Conservation (phyloP, 306 rosid species). For the Sechiopsis laciniata region DNA sequence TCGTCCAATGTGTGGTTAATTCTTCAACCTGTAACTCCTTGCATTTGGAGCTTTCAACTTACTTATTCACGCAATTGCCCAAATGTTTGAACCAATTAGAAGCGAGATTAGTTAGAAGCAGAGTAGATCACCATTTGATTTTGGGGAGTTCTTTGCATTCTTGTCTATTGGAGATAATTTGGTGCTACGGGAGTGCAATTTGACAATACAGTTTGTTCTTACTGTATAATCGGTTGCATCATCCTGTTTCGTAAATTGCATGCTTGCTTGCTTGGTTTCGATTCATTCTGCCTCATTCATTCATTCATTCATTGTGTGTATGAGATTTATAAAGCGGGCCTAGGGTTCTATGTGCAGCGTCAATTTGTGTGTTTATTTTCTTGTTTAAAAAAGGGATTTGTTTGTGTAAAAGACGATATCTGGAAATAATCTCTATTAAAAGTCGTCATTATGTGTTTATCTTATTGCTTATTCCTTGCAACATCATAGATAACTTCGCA, state of each 20-base stretch:
- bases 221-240: background rate
- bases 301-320: too few relatives aligned
- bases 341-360: background rate
- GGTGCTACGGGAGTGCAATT: too few relatives aligned
- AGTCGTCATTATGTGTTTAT: background rate
- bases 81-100: too few relatives aligned
- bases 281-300: constrained; percentile 6
- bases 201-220: background rate
- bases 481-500: too few relatives aligned
- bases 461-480: too few relatives aligned
- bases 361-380: background rate
- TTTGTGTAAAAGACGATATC: background rate
- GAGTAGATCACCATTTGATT: constrained; percentile 1
- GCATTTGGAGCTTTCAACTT: too few relatives aligned
- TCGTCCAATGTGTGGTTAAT: too few relatives aligned
- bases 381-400: background rate
- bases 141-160: background rate
- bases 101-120: too few relatives aligned
- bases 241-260: background rate
- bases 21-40: too few relatives aligned
- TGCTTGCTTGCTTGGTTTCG: background rate
- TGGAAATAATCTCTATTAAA: background rate
- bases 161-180: background rate
- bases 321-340: background rate
- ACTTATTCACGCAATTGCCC: too few relatives aligned